Evolutionary conservation across 1,284 basidiomycete species (phyloP).

Genomic region (Pterulicium gracile): DNA sequence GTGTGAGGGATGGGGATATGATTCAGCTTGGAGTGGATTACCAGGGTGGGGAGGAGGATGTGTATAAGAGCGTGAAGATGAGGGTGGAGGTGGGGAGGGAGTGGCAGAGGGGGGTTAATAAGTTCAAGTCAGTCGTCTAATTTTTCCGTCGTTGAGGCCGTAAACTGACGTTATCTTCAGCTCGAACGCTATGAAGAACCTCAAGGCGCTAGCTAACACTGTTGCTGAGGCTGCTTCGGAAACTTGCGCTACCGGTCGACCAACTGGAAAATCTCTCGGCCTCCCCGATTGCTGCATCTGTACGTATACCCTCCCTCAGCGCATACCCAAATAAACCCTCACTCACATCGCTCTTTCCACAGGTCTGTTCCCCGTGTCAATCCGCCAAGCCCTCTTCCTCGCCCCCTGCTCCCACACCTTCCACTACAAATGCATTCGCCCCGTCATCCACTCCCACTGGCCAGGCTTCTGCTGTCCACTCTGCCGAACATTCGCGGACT

Average conservation of each 20-base stretch:
- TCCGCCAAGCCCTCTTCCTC: constrained; percentile 94
- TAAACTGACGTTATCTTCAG: too few relatives aligned
- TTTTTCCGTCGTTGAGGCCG: not conserved
- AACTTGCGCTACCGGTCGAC: too few relatives aligned
- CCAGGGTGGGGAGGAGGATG: constrained; percentile 95
- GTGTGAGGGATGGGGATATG: constrained; percentile 90
- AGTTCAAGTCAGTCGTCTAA: too few relatives aligned
- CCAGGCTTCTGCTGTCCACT: constrained; percentile 94
- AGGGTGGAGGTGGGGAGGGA: constrained; percentile 84
- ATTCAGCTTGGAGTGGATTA: constrained; percentile 96
- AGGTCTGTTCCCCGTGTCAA: constrained; percentile 90
- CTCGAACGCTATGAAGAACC: constrained; percentile 72
- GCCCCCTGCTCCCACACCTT: constrained; percentile 95
- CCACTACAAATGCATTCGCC: constrained; percentile 97
- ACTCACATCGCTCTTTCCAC: constrained; percentile 1
- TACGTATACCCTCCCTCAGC: constrained; percentile 24
- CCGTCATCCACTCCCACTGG: constrained; percentile 78
- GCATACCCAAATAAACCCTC: too few relatives aligned
- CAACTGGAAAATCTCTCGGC: too few relatives aligned
- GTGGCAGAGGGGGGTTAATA: constrained; percentile 83
- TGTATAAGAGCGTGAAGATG: constrained; percentile 97
- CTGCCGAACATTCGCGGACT: constrained; percentile 86
- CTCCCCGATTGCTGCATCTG: constrained; percentile 94
- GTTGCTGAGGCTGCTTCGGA: constrained; percentile 13
- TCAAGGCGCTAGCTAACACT: constrained; percentile 57